Evolutionary conservation across 2,329 filamentous ascomycete genomes (phyloP).

Genomic region (Penicillium carneum): DNA sequence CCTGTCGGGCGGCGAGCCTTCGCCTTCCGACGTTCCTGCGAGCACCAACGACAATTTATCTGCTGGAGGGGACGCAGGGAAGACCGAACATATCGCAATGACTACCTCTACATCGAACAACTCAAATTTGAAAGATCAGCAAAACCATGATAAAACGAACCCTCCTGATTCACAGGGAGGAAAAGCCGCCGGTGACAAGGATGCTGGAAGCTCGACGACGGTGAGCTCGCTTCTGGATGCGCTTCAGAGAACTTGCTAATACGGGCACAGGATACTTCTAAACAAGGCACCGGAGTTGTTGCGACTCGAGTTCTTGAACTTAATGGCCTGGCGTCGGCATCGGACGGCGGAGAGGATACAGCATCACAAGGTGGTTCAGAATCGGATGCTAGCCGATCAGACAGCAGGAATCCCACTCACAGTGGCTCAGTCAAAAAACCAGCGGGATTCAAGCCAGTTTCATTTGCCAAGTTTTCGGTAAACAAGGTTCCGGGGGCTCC

Average conservation of each 20-base stretch:
- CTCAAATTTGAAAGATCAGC: constrained; percentile 35
- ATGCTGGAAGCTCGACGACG: constrained; percentile 36
- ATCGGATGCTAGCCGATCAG: constrained; percentile 67
- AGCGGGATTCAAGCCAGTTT: constrained; percentile 69
- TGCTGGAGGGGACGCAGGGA: constrained; percentile 60
- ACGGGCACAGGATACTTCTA: constrained; percentile 38
- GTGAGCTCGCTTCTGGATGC: constrained; percentile 39
- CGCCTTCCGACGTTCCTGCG: constrained; percentile 72
- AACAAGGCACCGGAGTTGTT: constrained; percentile 44
- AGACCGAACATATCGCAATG: constrained; percentile 51
- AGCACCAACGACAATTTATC: constrained; percentile 62
- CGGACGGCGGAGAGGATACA: constrained; percentile 50
- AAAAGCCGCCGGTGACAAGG: constrained; percentile 36
- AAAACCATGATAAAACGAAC: constrained; percentile 35
- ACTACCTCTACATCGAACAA: constrained; percentile 42
- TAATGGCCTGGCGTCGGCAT: constrained; percentile 48
- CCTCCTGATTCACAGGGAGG: constrained; percentile 29
- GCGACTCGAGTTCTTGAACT: constrained; percentile 49
- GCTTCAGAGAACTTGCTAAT: constrained; percentile 32
- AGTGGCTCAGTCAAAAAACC: constrained; percentile 66
- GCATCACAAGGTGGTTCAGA: constrained; percentile 63
- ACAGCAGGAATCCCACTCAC: constrained; percentile 55
- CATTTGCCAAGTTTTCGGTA: constrained; percentile 70
- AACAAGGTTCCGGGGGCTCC: constrained; percentile 66
- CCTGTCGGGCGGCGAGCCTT: constrained; percentile 69